phyloP scores from a whole-genome alignment of 1,284 basidiomycete species.

The Cryptococcus amylolentus region DNA sequence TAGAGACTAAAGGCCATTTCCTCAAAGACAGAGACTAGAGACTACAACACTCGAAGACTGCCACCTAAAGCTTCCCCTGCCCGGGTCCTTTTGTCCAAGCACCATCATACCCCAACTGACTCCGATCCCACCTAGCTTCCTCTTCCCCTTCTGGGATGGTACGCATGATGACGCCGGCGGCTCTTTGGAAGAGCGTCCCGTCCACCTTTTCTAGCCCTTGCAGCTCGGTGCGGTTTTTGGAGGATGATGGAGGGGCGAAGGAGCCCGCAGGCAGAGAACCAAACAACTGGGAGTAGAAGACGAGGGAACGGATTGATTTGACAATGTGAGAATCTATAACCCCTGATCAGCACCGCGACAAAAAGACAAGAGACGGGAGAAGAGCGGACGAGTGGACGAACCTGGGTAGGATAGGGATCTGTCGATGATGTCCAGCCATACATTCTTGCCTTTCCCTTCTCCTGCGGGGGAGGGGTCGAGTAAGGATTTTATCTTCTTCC shows the following conservation, averaged over 20 bases:
- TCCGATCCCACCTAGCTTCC: slow-evolving; percentile 56
- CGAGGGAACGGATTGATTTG: slow-evolving; percentile 60
- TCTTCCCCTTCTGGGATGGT: slow-evolving; percentile 50
- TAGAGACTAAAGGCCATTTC: no score
- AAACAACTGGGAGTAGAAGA: slow-evolving; percentile 56
- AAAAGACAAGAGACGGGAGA: background rate
- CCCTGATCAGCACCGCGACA: background rate
- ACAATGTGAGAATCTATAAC: slow-evolving; percentile 59
- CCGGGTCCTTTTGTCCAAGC: slow-evolving; percentile 55
- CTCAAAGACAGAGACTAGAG: no score
- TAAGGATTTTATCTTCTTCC: slow-evolving; percentile 18
- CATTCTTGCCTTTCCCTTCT: slow-evolving; percentile 48
- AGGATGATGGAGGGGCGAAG: slow-evolving; percentile 24
- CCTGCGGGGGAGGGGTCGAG: no score
- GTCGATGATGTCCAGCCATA: slow-evolving; percentile 61
- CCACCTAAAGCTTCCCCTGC: background rate
- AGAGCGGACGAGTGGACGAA: slow-evolving; percentile 11
- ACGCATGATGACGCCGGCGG: slow-evolving; percentile 62
- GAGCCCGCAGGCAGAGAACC: slow-evolving; percentile 53
- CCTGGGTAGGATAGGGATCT: slow-evolving; percentile 55
- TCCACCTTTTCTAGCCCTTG: slow-evolving; percentile 55
- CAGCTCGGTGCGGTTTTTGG: slow-evolving; percentile 27
- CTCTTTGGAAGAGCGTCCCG: slow-evolving; percentile 62
- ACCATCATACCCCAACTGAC: slow-evolving; percentile 64
- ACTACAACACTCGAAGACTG: no score